Percentiles rank a stretch among this genome's conserved stretches.
These are phyloP conservation scores for Corymbia citriodora DNA, from an alignment of 441 rosid genomes.

Conservation along the genomic window DNA sequence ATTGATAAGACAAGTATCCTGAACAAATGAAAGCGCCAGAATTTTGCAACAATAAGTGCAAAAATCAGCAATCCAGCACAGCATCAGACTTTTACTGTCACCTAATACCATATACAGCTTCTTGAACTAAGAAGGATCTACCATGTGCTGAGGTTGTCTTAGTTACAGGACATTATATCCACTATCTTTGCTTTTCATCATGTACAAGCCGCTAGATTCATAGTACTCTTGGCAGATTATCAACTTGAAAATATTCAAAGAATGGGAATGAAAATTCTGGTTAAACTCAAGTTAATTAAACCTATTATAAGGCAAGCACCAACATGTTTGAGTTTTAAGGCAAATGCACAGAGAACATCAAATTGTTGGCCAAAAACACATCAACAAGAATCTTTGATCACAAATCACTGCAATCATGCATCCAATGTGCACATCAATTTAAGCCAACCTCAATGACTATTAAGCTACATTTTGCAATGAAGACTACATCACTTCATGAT, in stretches of 20 bases:
- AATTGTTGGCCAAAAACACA: background rate
- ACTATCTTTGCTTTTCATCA: background rate
- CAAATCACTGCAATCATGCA: background rate
- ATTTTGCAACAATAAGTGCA: background rate
- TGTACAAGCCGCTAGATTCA: background rate
- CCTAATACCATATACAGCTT: background rate
- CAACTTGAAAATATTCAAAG: background rate
- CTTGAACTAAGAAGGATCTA: background rate
- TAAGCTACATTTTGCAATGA: too few relatives aligned
- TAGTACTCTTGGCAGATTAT: background rate
- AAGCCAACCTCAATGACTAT: too few relatives aligned
- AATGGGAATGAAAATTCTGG: background rate
- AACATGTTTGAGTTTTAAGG: background rate
- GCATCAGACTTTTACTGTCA: background rate
- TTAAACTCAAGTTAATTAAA: background rate
- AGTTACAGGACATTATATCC: background rate
- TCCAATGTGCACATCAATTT: background rate
- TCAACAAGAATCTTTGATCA: background rate
- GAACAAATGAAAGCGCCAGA: background rate
- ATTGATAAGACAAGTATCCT: too few relatives aligned
- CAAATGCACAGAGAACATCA: background rate
- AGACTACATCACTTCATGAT: background rate
- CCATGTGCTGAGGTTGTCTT: background rate
- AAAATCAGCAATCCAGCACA: background rate
- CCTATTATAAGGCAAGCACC: background rate